These are phyloP conservation scores for Crinitomyces ghanaensis DNA, from an alignment of 805 yeast genomes.

Conservation along the genomic window DNA sequence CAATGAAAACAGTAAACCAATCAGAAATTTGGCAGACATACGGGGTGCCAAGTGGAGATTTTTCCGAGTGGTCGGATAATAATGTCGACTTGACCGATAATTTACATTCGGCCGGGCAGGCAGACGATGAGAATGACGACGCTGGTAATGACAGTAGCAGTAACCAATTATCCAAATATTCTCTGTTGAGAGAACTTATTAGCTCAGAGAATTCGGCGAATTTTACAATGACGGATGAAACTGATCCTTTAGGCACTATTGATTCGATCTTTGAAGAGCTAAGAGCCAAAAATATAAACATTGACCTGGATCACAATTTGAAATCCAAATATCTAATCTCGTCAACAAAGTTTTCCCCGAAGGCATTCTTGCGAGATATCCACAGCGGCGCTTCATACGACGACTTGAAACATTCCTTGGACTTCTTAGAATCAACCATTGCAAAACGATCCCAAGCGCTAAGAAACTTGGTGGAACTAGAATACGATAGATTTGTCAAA, in stretches of 20 bases:
- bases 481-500: constrained; percentile 53
- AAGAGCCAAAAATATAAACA: constrained; percentile 30
- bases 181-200: constrained; percentile 12
- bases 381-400: constrained; percentile 45
- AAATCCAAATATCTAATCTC: constrained; percentile 41
- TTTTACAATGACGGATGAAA: constrained; percentile 22
- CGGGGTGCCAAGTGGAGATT: no score
- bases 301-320: constrained; percentile 24
- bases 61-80: no score
- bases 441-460: constrained; percentile 39
- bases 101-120: no score
- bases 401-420: constrained; percentile 38
- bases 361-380: constrained; percentile 41
- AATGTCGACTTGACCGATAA: no score
- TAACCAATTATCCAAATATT: constrained; percentile 14
- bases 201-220: constrained; percentile 2
- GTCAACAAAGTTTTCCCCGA: constrained; percentile 48
- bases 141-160: no score
- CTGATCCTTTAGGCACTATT: constrained; percentile 50
- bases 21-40: no score
- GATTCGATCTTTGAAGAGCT: constrained; percentile 34
- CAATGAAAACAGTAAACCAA: no score
- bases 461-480: constrained; percentile 41
- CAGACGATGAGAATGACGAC: constrained; percentile 2
- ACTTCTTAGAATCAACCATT: constrained; percentile 38